Conservation (phyloP, 2,329 filamentous ascomycete genomes). For the Colletotrichum neosansevieriae region DNA sequence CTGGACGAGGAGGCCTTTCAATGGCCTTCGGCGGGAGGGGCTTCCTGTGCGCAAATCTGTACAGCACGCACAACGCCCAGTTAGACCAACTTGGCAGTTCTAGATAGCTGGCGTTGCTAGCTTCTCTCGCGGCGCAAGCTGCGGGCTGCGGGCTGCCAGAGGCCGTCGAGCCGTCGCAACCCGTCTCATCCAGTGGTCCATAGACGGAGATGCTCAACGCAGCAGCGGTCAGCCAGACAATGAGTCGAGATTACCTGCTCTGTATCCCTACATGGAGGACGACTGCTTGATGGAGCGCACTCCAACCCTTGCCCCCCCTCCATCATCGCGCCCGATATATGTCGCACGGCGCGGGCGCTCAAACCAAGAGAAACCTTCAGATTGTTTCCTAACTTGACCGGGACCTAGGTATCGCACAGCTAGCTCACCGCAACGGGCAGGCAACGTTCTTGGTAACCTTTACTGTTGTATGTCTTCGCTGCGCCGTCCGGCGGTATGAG, state of each 20-base stretch:
- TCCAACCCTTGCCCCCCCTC: slow-evolving; percentile 2
- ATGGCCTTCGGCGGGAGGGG: background rate
- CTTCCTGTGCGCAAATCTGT: background rate
- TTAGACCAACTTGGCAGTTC: too few species aligned
- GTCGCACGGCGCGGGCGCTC: background rate
- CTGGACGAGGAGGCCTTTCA: background rate
- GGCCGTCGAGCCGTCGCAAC: slow-evolving; percentile 6
- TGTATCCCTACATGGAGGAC: slow-evolving; percentile 8
- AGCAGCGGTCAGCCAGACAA: slow-evolving; percentile 20
- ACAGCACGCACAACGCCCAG: background rate
- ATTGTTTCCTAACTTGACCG: slow-evolving; percentile 1
- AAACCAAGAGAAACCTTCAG: slow-evolving; percentile 13
- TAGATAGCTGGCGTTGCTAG: background rate
- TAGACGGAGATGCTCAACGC: slow-evolving; percentile 7
- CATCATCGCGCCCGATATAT: slow-evolving; percentile 4
- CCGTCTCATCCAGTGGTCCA: background rate
- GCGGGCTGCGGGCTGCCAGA: background rate
- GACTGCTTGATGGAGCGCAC: background rate
- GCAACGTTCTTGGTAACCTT: too few species aligned
- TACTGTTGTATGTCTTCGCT: too few species aligned
- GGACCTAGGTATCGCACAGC: background rate
- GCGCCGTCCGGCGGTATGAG: slow-evolving; percentile 8
- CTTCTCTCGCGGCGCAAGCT: background rate
- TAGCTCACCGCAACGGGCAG: slow-evolving; percentile 11
- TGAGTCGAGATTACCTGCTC: slow-evolving; percentile 13